A percentile compares a stretch with the other conserved stretches of the same genome.
Conservation (phyloP, 257 asterid genomes). For the Marsdenia floribunda region DNA sequence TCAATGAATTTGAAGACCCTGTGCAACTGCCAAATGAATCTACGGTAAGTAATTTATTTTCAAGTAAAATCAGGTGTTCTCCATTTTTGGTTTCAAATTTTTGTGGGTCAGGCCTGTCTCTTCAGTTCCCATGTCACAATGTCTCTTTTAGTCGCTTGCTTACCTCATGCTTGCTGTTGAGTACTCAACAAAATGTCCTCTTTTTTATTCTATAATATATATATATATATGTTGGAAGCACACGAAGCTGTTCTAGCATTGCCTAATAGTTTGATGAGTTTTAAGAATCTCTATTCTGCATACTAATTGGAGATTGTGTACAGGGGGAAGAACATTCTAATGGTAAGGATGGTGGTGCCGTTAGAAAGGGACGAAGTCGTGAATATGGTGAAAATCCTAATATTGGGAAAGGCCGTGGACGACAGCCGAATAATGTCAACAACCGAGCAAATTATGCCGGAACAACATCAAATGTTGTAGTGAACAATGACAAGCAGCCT, state of each 20-base stretch:
- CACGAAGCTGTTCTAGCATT: not conserved
- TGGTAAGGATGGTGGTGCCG: slow-evolving; percentile 23
- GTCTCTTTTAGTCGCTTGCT: not conserved
- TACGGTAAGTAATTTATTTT: slow-evolving; percentile 38
- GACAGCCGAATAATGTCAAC: slow-evolving; percentile 35
- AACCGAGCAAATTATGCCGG: slow-evolving; percentile 32
- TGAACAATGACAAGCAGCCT: slow-evolving; percentile 50
- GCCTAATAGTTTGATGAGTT: not conserved
- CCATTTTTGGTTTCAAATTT: not conserved
- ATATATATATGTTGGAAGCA: no score
- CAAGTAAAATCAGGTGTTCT: not conserved
- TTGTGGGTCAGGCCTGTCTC: not conserved
- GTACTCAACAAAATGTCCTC: no score
- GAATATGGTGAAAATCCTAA: slow-evolving; percentile 21
- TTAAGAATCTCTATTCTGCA: not conserved
- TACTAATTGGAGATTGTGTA: not conserved
- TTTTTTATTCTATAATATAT: no score
- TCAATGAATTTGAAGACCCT: slow-evolving; percentile 20
- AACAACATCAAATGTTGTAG: slow-evolving; percentile 23
- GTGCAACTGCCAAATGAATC: slow-evolving; percentile 24
- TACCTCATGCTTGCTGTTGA: no score
- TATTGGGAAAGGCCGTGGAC: slow-evolving; percentile 50
- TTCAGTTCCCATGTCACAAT: not conserved
- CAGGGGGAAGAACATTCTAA: slow-evolving; percentile 36
- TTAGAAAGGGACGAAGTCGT: slow-evolving; percentile 37